Evolutionary conservation across 2,329 filamentous ascomycete species (phyloP), one percentile per base, ranked within the genome.

Genomic region (Neofusicoccum ribis): DNA sequence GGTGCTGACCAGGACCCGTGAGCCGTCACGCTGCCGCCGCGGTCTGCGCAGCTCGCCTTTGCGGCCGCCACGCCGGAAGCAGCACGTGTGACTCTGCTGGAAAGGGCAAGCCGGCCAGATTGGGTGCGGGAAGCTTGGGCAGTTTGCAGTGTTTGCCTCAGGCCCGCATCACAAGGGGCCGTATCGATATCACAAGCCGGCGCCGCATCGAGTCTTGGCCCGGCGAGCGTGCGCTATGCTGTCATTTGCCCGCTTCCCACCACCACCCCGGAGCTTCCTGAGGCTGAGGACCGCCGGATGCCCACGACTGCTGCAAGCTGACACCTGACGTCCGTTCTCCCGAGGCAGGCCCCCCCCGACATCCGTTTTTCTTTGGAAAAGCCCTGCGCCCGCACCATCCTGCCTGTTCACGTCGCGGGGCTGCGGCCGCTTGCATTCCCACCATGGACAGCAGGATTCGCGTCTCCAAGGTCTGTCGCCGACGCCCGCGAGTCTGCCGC

Each of bases 391-490:
- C 36, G 34, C 50, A 37, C 37, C 17, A 41, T 31, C 39, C 44
- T 54, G 61, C 50, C 23, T 31, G 43, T 64, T 58, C 34, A 56
- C 41, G 63, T 51, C 52, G 51, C 52, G 51, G 63, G 63, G 63
- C 44, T 64, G 50, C 52, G 43, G 44, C 63, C 46, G 52, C 46
- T 58, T 56, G 63, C 63, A 46, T 36, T 51, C 36, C 43, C 60
- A 60, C 67, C 66, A 80, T 80, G 73, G 81, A 83, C 70, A 81
- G 47, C 63, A 60, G 78, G 71, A 79, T 83, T 68, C 78, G 76
- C 69, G 78, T 82, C 66, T 76, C 78, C 69, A 82, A 82, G 76
- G 81, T 79, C 67, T 65, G 74, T 63, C 51, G 23, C 43, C 49
- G 49, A 37, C 36, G 9, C 20, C 20, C 43, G 51, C 51, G 15